A percentile compares a stretch with the other conserved stretches of the same genome.
These are phyloP conservation scores for Candolleomyces aberdarensis DNA, from an alignment of 768 basidiomycete species.

Conservation along the genomic window DNA sequence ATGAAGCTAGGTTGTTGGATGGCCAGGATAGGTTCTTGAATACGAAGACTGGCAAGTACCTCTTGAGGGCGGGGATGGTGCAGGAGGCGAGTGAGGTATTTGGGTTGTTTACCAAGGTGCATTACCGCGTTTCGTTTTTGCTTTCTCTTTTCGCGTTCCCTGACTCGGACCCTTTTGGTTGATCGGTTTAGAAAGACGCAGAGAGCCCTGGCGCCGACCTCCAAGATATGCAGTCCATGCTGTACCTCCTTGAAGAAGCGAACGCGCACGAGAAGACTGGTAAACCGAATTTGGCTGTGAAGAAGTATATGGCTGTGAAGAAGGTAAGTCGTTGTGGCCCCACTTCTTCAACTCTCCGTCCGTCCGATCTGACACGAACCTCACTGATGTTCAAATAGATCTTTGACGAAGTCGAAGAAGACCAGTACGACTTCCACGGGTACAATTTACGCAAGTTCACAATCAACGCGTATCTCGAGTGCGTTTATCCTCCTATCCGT, in stretches of 20 bases:
- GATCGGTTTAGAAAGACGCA: conserved; percentile 74
- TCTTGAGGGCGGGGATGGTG: conserved; percentile 75
- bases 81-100: conserved; percentile 73
- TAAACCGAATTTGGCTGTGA: conserved; percentile 75
- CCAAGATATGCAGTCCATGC: conserved; percentile 93
- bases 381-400: conserved; percentile 36
- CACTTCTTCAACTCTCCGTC: not conserved
- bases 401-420: conserved; percentile 87
- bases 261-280: conserved; percentile 64
- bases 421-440: conserved; percentile 97
- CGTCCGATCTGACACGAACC: not conserved
- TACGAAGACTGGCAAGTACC: conserved; percentile 90
- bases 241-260: conserved; percentile 83
- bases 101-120: conserved; percentile 89
- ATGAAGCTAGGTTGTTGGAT: conserved; percentile 82
- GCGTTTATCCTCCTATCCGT: conserved; percentile 21
- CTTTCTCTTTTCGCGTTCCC: not conserved
- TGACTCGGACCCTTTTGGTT: not conserved
- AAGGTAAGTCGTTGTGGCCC: conserved; percentile 49
- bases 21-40: conserved; percentile 95
- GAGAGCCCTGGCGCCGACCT: conserved; percentile 71
- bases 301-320: conserved; percentile 74
- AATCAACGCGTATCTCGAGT: conserved; percentile 84
- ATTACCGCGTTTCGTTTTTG: not conserved
- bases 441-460: conserved; percentile 91